Percentiles rank a stretch among this genome's conserved stretches.
Evolutionary conservation across 441 rosid species (phyloP).

Genomic region (Pelargonium citronellum): DNA sequence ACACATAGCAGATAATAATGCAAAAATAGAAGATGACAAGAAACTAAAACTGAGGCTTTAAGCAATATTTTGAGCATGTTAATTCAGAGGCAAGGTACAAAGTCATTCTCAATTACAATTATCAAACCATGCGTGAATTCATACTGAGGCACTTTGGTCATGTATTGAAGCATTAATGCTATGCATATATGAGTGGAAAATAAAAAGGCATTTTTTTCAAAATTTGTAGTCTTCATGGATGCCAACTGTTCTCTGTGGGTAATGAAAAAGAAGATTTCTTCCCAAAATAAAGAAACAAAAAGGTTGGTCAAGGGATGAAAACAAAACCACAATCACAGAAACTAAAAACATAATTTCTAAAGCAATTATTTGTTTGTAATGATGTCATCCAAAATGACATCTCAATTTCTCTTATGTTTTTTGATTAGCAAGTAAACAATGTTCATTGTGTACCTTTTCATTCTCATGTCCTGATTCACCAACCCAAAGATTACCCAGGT

Average conservation of each 20-base stretch:
- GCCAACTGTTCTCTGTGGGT: background rate
- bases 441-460: conserved; percentile 50
- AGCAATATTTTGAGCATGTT: background rate
- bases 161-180: background rate
- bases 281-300: background rate
- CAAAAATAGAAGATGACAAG: no score
- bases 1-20: no score
- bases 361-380: no score
- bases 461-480: conserved; percentile 98
- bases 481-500: conserved; percentile 86
- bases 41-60: no score
- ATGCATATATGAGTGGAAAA: background rate
- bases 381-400: background rate
- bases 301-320: background rate
- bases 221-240: no score
- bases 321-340: background rate
- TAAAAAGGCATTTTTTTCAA: no score
- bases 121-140: background rate
- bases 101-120: background rate
- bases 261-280: no score
- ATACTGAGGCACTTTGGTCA: background rate
- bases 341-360: background rate
- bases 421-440: background rate
- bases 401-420: background rate
- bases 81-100: background rate